A percentile compares a stretch with the other conserved stretches of the same genome.
Evolutionary conservation across 106 monocot species (phyloP).

Genomic region (Dendrobium nobile): DNA sequence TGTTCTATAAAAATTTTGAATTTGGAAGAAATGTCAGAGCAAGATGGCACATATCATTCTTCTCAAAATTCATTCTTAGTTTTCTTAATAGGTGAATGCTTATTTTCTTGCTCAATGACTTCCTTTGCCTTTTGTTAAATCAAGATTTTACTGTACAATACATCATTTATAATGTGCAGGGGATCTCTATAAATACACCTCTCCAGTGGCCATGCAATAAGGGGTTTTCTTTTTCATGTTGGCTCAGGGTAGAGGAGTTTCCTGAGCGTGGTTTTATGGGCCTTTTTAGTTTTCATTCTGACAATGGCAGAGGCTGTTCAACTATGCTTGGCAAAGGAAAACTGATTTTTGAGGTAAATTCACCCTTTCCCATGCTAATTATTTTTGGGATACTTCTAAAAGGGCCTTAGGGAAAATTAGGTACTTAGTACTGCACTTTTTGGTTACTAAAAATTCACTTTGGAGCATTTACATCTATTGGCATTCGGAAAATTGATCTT

Average conservation of each 20-base stretch:
- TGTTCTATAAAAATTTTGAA: slow-evolving; percentile 1
- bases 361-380: not conserved
- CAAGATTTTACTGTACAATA: not conserved
- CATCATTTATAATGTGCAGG: slow-evolving; percentile 38
- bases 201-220: slow-evolving; percentile 85
- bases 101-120: not conserved
- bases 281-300: slow-evolving; percentile 77
- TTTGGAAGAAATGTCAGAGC: not conserved
- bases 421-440: not conserved
- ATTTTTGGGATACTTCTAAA: not conserved
- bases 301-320: slow-evolving; percentile 77
- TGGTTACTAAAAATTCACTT: not conserved
- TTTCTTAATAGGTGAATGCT: not conserved
- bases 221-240: slow-evolving; percentile 95
- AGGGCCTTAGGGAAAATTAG: not conserved
- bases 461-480: not conserved
- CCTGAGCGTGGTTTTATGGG: slow-evolving; percentile 75
- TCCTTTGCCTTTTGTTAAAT: not conserved
- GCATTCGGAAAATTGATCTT: too few species aligned
- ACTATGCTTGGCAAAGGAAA: slow-evolving; percentile 71
- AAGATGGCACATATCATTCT: not conserved
- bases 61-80: not conserved
- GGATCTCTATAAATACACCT: slow-evolving; percentile 78
- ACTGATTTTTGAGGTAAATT: slow-evolving; percentile 80
- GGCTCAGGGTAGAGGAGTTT: slow-evolving; percentile 82